Percentiles rank a stretch among this genome's conserved stretches.
These are phyloP conservation scores for Chrysopogon serrulatus DNA, from an alignment of 176 grass and related monocot genomes.

Conservation along the genomic window DNA sequence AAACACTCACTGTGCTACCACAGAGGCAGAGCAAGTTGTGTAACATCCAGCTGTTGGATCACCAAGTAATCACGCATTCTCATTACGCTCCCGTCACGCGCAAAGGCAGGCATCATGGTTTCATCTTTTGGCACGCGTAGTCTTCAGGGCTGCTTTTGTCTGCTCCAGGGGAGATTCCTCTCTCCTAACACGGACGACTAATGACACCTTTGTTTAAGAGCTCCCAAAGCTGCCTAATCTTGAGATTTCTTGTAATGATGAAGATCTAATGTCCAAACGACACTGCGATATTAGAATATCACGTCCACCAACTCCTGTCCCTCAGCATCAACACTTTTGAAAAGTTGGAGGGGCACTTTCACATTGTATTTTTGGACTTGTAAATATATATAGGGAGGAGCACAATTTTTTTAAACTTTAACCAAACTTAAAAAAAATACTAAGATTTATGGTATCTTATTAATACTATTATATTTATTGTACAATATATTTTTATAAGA, in stretches of 20 bases:
- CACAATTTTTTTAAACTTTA: too few species aligned
- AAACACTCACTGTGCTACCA: not conserved
- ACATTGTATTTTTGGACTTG: not conserved
- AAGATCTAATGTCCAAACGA: slow-evolving; percentile 9
- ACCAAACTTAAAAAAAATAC: too few species aligned
- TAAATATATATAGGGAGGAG: too few species aligned
- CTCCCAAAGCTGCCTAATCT: not conserved
- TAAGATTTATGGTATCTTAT: too few species aligned
- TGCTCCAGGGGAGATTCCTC: not conserved
- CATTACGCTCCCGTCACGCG: not conserved
- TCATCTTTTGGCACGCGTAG: slow-evolving; percentile 4
- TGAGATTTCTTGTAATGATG: slow-evolving; percentile 15
- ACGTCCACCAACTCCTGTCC: slow-evolving; percentile 14
- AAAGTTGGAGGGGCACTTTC: not conserved
- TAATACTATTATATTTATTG: too few species aligned
- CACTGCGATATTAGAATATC: not conserved
- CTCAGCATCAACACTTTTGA: not conserved
- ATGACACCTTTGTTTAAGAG: not conserved
- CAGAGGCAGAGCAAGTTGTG: too few species aligned
- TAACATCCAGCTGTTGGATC: not conserved
- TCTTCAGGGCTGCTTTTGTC: not conserved
- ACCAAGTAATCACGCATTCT: not conserved
- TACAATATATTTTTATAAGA: too few species aligned
- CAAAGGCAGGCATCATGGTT: not conserved
- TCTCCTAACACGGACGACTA: not conserved